These are phyloP conservation scores for Fusarium veterinarium DNA, from an alignment of 2,329 filamentous ascomycete species.

Conservation along the genomic window DNA sequence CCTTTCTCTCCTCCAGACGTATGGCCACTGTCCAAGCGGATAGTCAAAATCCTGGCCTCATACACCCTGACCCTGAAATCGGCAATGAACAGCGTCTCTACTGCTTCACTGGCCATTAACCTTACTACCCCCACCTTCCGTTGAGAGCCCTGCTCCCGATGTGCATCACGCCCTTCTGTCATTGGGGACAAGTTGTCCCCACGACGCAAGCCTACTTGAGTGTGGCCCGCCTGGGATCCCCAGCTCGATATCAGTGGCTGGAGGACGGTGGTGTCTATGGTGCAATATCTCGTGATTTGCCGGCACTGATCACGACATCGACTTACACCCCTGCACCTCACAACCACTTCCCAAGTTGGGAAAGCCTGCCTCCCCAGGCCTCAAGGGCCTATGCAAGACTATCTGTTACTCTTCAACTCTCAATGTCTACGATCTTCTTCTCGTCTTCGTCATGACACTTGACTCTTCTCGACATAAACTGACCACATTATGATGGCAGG, in stretches of 20 bases:
- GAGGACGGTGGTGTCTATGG: constrained; percentile 63
- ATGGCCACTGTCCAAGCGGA: constrained; percentile 38
- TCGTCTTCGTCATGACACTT: constrained; percentile 39
- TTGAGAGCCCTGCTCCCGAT: constrained; percentile 28
- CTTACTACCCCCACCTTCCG: constrained; percentile 29
- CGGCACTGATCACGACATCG: constrained; percentile 45
- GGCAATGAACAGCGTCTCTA: constrained; percentile 25
- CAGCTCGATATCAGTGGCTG: constrained; percentile 43
- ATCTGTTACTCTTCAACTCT: constrained; percentile 37
- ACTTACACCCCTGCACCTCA: constrained; percentile 36
- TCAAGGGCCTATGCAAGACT: constrained; percentile 32
- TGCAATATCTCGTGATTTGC: constrained; percentile 71
- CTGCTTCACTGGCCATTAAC: constrained; percentile 20
- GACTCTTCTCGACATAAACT: constrained; percentile 39
- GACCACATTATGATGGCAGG: constrained; percentile 60
- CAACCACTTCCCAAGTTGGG: constrained; percentile 44
- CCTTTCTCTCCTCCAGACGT: constrained; percentile 12
- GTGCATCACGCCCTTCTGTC: constrained; percentile 23
- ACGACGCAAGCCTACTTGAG: constrained; percentile 33
- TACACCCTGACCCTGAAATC: constrained; percentile 18
- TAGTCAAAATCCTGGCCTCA: constrained; percentile 23
- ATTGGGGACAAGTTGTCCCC: constrained; percentile 43
- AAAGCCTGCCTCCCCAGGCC: constrained; percentile 39
- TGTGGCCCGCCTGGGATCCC: constrained; percentile 36
- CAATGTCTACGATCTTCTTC: constrained; percentile 28